phyloP scores from a whole-genome alignment of 495 filamentous ascomycete species.

The Penicillium riverlandense region DNA sequence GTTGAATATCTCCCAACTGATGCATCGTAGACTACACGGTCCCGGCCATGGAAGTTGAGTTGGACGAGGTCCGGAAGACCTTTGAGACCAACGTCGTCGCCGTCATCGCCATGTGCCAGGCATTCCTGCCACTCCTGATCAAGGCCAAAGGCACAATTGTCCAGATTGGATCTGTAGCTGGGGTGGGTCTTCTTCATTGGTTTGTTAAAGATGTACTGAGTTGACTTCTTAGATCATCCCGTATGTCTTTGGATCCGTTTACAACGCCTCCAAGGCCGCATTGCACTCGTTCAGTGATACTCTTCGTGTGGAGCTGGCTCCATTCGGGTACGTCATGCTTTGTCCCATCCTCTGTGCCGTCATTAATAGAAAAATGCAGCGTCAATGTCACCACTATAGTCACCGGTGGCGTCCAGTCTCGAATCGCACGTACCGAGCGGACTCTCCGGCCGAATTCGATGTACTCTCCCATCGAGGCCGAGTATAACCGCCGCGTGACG shows the following conservation, averaged over 20 bases:
- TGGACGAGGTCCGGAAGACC: constrained; percentile 40
- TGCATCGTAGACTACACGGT: constrained; percentile 46
- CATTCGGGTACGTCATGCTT: constrained; percentile 29
- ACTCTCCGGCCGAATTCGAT: constrained; percentile 39
- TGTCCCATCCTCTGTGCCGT: background rate
- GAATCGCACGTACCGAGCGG: constrained; percentile 47
- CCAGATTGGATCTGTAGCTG: constrained; percentile 52
- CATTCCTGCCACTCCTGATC: constrained; percentile 52
- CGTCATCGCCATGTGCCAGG: constrained; percentile 53
- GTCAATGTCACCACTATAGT: constrained; percentile 50
- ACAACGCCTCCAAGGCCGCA: constrained; percentile 60
- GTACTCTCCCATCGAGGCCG: constrained; percentile 44
- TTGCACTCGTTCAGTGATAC: constrained; percentile 54
- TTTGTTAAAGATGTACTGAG: background rate
- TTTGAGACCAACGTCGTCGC: constrained; percentile 56
- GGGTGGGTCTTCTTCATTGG: constrained; percentile 15
- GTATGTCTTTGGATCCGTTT: constrained; percentile 49
- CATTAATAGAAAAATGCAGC: constrained; percentile 7
- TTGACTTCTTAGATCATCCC: constrained; percentile 34
- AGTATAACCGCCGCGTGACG: constrained; percentile 44
- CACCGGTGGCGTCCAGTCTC: constrained; percentile 55
- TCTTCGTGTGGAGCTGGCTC: constrained; percentile 47
- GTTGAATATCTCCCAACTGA: constrained; percentile 1
- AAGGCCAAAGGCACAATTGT: constrained; percentile 54
- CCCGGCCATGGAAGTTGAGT: constrained; percentile 50